Conservation (phyloP, 139 green algal genomes). For the Chlamydomonas eustigma region DNA sequence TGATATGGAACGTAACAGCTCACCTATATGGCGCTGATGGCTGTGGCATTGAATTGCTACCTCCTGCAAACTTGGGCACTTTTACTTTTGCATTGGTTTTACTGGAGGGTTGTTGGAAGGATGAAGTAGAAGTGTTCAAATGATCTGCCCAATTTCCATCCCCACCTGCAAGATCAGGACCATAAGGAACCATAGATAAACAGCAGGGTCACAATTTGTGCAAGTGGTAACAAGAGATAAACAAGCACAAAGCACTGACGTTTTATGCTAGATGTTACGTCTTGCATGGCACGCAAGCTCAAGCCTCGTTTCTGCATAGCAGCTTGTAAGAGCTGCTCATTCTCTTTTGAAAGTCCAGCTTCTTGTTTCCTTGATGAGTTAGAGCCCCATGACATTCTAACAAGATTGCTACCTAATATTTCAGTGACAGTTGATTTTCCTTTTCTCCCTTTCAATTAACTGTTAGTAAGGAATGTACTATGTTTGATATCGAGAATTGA, state of each 20-base stretch:
- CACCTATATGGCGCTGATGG: background rate
- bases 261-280: conserved; percentile 20
- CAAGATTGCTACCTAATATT: too few species aligned
- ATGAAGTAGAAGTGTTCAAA: conserved; percentile 18
- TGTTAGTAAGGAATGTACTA: too few species aligned
- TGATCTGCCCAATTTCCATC: conserved; percentile 22
- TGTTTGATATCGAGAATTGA: too few species aligned
- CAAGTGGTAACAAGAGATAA: background rate
- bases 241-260: conserved; percentile 3
- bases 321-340: background rate
- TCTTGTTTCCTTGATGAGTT: background rate
- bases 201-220: background rate
- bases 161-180: conserved; percentile 11
- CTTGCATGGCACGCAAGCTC: conserved; percentile 19
- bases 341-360: conserved; percentile 8
- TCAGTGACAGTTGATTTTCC: too few species aligned
- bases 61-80: conserved; percentile 11
- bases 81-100: conserved; percentile 19
- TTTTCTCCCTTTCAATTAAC: too few species aligned
- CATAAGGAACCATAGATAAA: background rate
- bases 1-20: too few species aligned
- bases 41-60: too few species aligned
- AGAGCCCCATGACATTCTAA: conserved; percentile 13
- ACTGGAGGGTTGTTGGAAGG: conserved; percentile 16
- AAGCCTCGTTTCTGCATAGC: conserved; percentile 26